These are phyloP conservation scores for Breynia disticha DNA, from an alignment of 441 rosid genomes.

Conservation along the genomic window DNA sequence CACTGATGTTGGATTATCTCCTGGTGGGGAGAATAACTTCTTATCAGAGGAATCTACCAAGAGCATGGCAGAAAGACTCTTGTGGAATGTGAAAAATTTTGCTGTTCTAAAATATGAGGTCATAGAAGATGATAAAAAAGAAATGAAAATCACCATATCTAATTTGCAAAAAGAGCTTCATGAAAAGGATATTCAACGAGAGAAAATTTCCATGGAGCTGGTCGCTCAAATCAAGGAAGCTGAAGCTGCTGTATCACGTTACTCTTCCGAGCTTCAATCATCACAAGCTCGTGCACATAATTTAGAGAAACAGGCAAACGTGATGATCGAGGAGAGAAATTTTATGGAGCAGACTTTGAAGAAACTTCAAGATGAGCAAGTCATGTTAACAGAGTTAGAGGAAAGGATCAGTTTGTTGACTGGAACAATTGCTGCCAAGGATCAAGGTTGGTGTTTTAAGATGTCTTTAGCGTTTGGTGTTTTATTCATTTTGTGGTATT, in stretches of 20 bases:
- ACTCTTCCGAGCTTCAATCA: conserved; percentile 62
- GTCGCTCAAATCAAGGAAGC: conserved; percentile 93
- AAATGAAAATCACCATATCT: conserved; percentile 59
- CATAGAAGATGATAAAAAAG: conserved; percentile 48
- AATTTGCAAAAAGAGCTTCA: conserved; percentile 87
- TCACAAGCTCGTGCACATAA: conserved; percentile 40
- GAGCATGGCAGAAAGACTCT: conserved; percentile 49
- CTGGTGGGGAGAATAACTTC: conserved; percentile 19
- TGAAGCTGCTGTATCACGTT: conserved; percentile 60
- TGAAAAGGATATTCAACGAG: conserved; percentile 87
- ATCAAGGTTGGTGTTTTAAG: conserved; percentile 49
- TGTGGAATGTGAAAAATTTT: conserved; percentile 42
- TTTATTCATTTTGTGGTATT: neutral
- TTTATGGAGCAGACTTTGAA: conserved; percentile 46
- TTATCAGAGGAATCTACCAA: conserved; percentile 56
- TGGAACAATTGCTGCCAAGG: conserved; percentile 62
- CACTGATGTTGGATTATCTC: conserved; percentile 21
- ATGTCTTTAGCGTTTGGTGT: conserved; percentile 12
- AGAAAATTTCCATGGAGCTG: conserved; percentile 78
- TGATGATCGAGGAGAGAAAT: conserved; percentile 39
- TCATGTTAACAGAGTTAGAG: conserved; percentile 38
- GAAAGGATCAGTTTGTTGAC: conserved; percentile 49
- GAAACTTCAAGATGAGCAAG: conserved; percentile 61
- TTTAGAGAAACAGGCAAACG: conserved; percentile 52
- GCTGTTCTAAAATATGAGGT: conserved; percentile 39